phyloP scores from a whole-genome alignment of 306 rosid genomes.

The Crotalaria pallida region DNA sequence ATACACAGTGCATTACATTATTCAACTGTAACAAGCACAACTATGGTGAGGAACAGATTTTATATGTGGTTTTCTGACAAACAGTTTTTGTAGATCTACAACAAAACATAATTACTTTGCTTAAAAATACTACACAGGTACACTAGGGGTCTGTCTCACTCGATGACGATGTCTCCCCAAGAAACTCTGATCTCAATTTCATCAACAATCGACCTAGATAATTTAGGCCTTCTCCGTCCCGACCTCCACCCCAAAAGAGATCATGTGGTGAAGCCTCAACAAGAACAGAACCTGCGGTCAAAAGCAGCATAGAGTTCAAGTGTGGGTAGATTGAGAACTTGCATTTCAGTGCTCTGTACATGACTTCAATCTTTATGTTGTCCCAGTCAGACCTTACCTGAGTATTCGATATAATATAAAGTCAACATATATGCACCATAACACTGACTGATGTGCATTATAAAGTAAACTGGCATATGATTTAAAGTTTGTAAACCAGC shows the following conservation, averaged over 20 bases:
- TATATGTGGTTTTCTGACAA: neutral
- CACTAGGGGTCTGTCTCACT: slow-evolving; percentile 27
- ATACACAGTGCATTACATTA: neutral
- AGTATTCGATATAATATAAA: neutral
- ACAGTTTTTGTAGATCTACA: neutral
- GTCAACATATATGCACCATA: neutral
- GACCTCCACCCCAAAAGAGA: slow-evolving; percentile 95
- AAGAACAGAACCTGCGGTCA: slow-evolving; percentile 76
- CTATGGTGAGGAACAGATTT: neutral
- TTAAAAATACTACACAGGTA: slow-evolving; percentile 17
- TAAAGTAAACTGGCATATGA: neutral
- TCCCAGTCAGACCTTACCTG: slow-evolving; percentile 90
- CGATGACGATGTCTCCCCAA: slow-evolving; percentile 47
- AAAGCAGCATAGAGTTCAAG: slow-evolving; percentile 70
- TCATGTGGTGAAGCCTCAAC: slow-evolving; percentile 94
- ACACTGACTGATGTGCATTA: neutral
- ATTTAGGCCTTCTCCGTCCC: slow-evolving; percentile 89
- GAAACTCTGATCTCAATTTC: slow-evolving; percentile 86
- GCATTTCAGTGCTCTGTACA: slow-evolving; percentile 80
- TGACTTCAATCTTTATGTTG: slow-evolving; percentile 65
- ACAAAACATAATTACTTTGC: neutral
- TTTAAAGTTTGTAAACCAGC: neutral
- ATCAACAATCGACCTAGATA: slow-evolving; percentile 82
- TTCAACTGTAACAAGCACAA: neutral
- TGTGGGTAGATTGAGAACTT: slow-evolving; percentile 82